A percentile compares a stretch with the other conserved stretches of the same genome.
Evolutionary conservation across 148 eudicot genomes (phyloP).

Genomic region (Rhododendron molle): DNA sequence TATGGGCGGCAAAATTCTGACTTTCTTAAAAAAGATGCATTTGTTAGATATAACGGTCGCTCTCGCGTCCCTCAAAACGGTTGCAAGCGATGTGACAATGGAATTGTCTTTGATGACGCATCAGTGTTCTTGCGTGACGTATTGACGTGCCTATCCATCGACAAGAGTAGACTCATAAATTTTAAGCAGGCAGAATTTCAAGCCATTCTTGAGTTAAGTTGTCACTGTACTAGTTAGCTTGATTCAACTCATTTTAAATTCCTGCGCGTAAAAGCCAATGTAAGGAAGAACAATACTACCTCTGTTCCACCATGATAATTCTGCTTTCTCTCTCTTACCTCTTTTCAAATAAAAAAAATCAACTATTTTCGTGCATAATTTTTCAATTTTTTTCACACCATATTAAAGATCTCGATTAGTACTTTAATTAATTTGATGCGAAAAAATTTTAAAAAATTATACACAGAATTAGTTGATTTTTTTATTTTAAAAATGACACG

Average conservation of each 20-base stretch:
- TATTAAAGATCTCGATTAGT: too few species aligned
- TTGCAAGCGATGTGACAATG: background rate
- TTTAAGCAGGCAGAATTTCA: background rate
- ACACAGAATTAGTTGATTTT: too few species aligned
- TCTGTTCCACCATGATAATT: too few species aligned
- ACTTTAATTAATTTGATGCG: too few species aligned
- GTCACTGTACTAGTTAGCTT: background rate
- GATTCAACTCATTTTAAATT: background rate
- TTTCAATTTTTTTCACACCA: too few species aligned
- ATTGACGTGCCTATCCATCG: background rate
- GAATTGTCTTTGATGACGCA: background rate
- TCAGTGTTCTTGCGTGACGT: background rate
- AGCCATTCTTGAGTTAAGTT: background rate
- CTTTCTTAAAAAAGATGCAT: background rate
- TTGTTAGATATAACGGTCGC: too few species aligned
- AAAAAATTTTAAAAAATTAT: too few species aligned
- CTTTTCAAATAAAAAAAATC: too few species aligned
- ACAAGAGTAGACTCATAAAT: background rate
- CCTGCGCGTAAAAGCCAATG: background rate
- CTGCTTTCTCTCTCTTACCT: too few species aligned
- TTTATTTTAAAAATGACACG: too few species aligned
- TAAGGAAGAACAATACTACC: too few species aligned
- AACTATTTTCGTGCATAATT: too few species aligned
- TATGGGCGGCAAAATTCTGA: background rate
- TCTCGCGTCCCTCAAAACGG: background rate